Evolutionary conservation across 192 early-diverging fungal genomes (phyloP).

Genomic region (Umbelopsis isabellina): DNA sequence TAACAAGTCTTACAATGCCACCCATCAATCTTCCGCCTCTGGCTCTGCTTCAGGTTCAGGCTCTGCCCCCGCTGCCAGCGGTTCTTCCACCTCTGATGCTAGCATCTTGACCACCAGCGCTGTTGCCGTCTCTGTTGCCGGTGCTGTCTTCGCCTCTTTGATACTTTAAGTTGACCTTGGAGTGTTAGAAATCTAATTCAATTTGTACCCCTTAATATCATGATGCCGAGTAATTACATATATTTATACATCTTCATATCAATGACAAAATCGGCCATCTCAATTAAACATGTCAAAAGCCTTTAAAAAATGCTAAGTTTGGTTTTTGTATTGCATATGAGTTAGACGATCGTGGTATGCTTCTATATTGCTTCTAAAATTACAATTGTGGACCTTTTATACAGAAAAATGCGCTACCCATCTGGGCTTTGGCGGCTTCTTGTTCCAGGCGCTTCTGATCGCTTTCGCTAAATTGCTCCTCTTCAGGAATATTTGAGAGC

Average conservation of each 20-base stretch:
- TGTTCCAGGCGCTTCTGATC: conserved; percentile 32
- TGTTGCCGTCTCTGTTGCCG: conserved; percentile 1
- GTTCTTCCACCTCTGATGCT: not conserved
- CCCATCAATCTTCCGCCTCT: conserved; percentile 18
- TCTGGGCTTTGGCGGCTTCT: conserved; percentile 30
- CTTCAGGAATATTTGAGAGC: conserved; percentile 35
- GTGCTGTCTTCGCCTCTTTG: conserved; percentile 12
- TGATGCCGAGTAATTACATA: no score
- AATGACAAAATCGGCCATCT: no score
- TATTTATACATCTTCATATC: no score
- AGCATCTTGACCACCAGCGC: conserved; percentile 1
- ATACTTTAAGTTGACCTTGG: conserved; percentile 20
- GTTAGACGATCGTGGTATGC: no score
- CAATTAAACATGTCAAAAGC: no score
- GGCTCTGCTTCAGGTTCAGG: not conserved
- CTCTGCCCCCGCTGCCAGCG: not conserved
- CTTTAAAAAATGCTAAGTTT: no score
- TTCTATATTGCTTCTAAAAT: not conserved
- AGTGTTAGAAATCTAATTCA: not conserved
- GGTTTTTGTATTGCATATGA: no score
- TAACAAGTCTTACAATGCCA: conserved; percentile 25
- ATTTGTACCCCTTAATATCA: not conserved
- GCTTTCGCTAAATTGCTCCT: conserved; percentile 28
- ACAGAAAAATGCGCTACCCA: conserved; percentile 17
- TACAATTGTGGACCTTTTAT: conserved; percentile 7